These are phyloP conservation scores for Endotrypanum monterogeii DNA, from an alignment of 208 protist species.

Conservation along the genomic window DNA sequence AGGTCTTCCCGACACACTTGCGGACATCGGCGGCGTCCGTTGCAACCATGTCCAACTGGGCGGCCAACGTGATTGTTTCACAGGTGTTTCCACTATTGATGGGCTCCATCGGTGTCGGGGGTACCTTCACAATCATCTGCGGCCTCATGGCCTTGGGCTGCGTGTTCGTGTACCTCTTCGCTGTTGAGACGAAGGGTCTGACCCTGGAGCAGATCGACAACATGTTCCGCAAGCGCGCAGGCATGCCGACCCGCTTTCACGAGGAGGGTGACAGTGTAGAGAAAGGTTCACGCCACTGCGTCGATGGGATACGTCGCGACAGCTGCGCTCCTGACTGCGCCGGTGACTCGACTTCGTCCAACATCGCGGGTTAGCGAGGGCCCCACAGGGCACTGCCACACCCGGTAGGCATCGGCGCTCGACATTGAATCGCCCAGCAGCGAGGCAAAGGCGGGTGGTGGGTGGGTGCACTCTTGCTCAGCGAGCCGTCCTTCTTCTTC, in stretches of 20 bases:
- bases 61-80: conserved; percentile 83
- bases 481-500: no score
- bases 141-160: conserved; percentile 61
- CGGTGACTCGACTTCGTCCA: conserved; percentile 5
- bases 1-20: conserved; percentile 88
- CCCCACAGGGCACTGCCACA: not conserved
- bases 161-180: conserved; percentile 81
- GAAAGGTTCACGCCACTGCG: conserved; percentile 1
- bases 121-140: conserved; percentile 78
- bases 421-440: not conserved
- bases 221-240: conserved; percentile 65
- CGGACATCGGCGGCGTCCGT: conserved; percentile 82
- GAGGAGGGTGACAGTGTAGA: conserved; percentile 26
- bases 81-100: conserved; percentile 87
- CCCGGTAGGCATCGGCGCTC: not conserved
- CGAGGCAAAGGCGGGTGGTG: not conserved
- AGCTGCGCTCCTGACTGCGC: not conserved
- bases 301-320: conserved; percentile 5
- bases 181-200: conserved; percentile 88
- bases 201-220: conserved; percentile 89
- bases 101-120: conserved; percentile 80
- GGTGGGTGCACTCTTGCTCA: not conserved
- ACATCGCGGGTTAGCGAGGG: not conserved
- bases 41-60: conserved; percentile 93
- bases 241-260: conserved; percentile 38